Conservation (phyloP, 192 early-diverging fungal genomes). For the Umbelopsis sp. region DNA sequence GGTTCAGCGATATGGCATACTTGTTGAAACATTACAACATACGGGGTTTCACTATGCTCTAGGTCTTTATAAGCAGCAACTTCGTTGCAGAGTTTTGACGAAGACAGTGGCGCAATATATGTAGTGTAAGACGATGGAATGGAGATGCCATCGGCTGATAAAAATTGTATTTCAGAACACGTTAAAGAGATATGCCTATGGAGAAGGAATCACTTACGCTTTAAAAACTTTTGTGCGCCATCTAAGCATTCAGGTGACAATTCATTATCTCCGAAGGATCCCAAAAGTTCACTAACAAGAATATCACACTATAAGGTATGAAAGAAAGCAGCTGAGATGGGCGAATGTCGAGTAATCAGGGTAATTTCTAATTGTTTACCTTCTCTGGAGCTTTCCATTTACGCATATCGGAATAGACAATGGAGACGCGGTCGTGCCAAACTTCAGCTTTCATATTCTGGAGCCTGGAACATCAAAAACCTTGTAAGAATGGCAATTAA, state of each 20-base stretch:
- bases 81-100: constrained; percentile 78
- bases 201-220: constrained; percentile 19
- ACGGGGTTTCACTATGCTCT: constrained; percentile 85
- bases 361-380: constrained; percentile 31
- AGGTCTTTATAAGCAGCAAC: constrained; percentile 69
- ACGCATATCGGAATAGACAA: constrained; percentile 93
- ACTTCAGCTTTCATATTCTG: constrained; percentile 69
- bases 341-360: background rate
- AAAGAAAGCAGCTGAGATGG: constrained; percentile 8
- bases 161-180: background rate
- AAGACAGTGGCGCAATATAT: constrained; percentile 87
- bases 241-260: constrained; percentile 98
- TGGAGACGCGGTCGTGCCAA: constrained; percentile 83
- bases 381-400: constrained; percentile 71
- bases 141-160: constrained; percentile 75
- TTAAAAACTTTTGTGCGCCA: constrained; percentile 77
- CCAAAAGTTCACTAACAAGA: constrained; percentile 93
- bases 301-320: constrained; percentile 70
- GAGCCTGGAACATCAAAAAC: constrained; percentile 48
- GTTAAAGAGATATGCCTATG: background rate
- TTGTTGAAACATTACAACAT: constrained; percentile 95
- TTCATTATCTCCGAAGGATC: constrained; percentile 99
- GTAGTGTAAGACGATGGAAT: constrained; percentile 89
- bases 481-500: background rate
- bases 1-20: constrained; percentile 70